Base-by-base conservation (phyloP, 140 eudicot species). In the Senecio squalidus region DNA sequence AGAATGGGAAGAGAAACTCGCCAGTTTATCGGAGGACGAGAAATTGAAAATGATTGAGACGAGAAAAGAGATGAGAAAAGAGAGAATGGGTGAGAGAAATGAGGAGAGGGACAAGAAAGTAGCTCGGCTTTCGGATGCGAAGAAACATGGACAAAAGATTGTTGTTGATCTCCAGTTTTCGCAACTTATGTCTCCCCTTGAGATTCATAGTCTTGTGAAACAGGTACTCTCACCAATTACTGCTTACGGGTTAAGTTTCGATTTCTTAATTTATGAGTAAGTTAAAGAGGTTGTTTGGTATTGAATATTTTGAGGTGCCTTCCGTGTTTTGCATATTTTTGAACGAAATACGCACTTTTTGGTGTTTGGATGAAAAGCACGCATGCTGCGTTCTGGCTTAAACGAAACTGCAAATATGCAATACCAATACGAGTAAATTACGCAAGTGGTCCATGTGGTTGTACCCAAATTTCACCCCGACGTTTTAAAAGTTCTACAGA, bases 1-100 rank as follows among this genome's bases (percentile, higher is more conserved):
- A 63, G 98, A 84, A 58, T 92, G 98, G 98, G 82, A 75, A 21
- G 92, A 82, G 44, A 87, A 75, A 68, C 69, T 92, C 9, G 73
- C 84, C n/a, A 47, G 17, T 39, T 28, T 77, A 16, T 69, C 80
- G 4, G 93, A 92, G 40, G 93, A 84, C 57, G 98, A 87, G 74
- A 87, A 36, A 48, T 13, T 59, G 31, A 77, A 79, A 72, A 53
- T 77, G 49, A 79, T 92, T 1, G 96, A 82, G 72, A 26, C 76
- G 3, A 74, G 96, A 58, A 87, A 54, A 47, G 86, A 58, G 70
- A 6, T 78, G 65, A 67, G 96, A 52, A 86, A 64, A 29, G 92
- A 81, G 76, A 74, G 95, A 34, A 87, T 92, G 96, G 89, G 77
- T 26, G 68, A 79, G 58, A 65, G 84, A 64, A 38, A 69, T 1